Percentiles rank a stretch among this genome's conserved stretches.
Evolutionary conservation across 345 rosid genomes (phyloP).

Genomic region (Anacardium occidentale): DNA sequence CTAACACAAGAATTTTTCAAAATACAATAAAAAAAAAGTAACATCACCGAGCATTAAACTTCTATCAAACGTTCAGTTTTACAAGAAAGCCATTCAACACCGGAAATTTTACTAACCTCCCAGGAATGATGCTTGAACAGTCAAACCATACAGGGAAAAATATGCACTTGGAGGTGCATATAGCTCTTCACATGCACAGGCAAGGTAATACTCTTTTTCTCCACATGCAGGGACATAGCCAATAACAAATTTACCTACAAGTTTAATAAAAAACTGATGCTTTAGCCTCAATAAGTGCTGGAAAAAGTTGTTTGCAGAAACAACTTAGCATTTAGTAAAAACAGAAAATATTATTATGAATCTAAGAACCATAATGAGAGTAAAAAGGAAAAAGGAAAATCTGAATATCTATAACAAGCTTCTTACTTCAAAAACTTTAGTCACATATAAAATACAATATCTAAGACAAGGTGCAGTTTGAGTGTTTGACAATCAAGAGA

Average conservation of each 20-base stretch:
- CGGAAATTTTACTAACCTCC: constrained; percentile 51
- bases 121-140: constrained; percentile 84
- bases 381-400: neutral
- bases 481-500: neutral
- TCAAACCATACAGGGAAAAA: constrained; percentile 82
- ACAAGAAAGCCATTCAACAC: neutral
- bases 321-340: neutral
- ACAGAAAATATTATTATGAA: neutral
- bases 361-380: neutral
- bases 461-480: neutral
- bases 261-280: constrained; percentile 7
- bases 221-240: constrained; percentile 73
- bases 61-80: neutral
- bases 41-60: neutral
- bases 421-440: neutral
- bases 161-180: constrained; percentile 96
- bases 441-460: neutral
- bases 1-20: neutral
- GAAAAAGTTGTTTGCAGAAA: constrained; percentile 6
- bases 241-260: constrained; percentile 77
- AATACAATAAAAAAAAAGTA: neutral
- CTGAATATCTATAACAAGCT: neutral
- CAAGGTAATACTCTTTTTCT: constrained; percentile 89
- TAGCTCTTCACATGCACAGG: constrained; percentile 78
- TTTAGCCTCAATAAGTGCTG: neutral